phyloP scores from a whole-genome alignment of 441 rosid species.

The Adansonia rubrostipa region DNA sequence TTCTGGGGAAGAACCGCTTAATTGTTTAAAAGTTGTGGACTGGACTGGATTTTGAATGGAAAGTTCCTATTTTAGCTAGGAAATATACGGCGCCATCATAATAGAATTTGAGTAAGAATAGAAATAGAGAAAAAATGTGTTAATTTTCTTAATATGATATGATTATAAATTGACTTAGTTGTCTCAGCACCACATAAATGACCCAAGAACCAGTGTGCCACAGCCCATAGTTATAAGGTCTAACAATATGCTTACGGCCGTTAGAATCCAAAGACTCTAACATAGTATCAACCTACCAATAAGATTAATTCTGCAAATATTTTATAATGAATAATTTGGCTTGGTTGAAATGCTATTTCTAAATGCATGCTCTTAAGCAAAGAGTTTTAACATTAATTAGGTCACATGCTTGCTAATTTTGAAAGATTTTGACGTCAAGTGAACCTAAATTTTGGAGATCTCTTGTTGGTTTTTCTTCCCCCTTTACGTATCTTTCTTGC shows the following conservation, averaged over 20 bases:
- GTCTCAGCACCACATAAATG: background rate
- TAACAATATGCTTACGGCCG: background rate
- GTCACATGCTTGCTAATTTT: background rate
- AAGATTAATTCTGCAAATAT: too few species aligned
- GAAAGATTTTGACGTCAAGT: background rate
- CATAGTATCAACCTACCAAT: too few species aligned
- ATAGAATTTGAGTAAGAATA: background rate
- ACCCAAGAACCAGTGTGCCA: background rate
- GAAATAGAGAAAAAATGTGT: background rate
- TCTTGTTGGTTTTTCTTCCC: background rate
- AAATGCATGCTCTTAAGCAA: background rate
- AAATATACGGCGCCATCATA: too few species aligned
- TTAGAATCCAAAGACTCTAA: too few species aligned
- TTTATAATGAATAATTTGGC: too few species aligned
- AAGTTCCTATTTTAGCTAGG: too few species aligned
- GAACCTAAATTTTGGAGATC: constrained; percentile 7
- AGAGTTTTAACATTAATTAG: constrained; percentile 9
- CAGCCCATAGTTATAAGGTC: background rate
- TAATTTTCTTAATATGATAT: background rate
- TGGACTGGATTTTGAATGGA: too few species aligned
- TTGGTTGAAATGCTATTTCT: background rate
- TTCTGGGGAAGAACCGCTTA: too few species aligned
- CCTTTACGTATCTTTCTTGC: background rate
- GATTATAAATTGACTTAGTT: background rate
- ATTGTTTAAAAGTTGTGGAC: background rate